These are phyloP conservation scores for Chlamydomonas reinhardtii DNA, from an alignment of 163 green algal species.

Conservation along the genomic window DNA sequence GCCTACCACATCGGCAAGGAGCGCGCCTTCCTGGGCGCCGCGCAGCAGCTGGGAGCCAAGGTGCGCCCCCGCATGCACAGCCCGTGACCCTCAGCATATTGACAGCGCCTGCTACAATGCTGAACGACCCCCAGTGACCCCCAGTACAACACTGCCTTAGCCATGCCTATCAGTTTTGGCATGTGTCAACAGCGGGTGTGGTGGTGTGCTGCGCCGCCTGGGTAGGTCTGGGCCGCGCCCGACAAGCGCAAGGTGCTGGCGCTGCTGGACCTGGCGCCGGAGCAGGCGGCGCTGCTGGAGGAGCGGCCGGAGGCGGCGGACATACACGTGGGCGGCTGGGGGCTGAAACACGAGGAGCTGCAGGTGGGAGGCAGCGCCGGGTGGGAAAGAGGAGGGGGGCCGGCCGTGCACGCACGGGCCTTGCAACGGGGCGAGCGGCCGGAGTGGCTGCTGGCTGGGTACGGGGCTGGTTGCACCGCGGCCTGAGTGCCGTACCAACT, in stretches of 20 bases:
- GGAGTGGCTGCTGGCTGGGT: too few species aligned
- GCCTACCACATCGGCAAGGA: conserved; percentile 95
- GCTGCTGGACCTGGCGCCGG: conserved; percentile 70
- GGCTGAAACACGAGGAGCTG: conserved; percentile 35
- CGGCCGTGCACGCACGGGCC: too few species aligned
- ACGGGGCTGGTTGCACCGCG: too few species aligned
- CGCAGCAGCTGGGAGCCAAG: conserved; percentile 67
- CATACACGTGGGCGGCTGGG: conserved; percentile 40
- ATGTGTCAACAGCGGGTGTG: conserved; percentile 40
- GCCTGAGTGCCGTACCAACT: too few species aligned
- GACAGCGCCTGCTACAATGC: too few species aligned
- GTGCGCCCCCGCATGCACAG: conserved; percentile 58
- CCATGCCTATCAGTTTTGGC: too few species aligned
- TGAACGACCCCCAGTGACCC: too few species aligned
- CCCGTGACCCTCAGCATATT: too few species aligned
- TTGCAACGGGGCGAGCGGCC: too few species aligned
- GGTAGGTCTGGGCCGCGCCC: conserved; percentile 58
- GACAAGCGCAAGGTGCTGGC: conserved; percentile 69
- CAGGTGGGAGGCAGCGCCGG: background rate
- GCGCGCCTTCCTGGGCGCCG: conserved; percentile 85
- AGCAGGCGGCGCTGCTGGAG: conserved; percentile 69
- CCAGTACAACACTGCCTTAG: too few species aligned
- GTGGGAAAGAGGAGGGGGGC: too few species aligned
- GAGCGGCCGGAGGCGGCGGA: conserved; percentile 56
- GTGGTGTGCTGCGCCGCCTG: background rate